phyloP scores from a whole-genome alignment of 345 rosid species.

The Lumnitzera littorea region DNA sequence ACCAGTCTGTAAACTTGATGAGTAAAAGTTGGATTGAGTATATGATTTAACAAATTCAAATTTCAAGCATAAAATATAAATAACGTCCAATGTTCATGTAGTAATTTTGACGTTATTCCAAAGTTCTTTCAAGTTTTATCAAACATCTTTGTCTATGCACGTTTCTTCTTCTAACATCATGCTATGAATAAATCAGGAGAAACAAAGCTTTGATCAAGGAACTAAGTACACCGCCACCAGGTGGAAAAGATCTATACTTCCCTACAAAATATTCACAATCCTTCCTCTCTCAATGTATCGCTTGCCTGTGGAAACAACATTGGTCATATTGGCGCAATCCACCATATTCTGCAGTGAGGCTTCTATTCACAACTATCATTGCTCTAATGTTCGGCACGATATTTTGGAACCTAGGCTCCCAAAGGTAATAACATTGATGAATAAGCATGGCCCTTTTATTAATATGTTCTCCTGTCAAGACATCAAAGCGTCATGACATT shows the following conservation, averaged over 20 bases:
- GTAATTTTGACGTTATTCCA: too few relatives aligned
- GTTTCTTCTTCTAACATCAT: background rate
- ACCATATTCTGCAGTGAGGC: slow-evolving; percentile 42
- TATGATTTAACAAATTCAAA: too few relatives aligned
- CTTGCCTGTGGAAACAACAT: slow-evolving; percentile 68
- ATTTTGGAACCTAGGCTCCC: slow-evolving; percentile 57
- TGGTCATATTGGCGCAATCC: slow-evolving; percentile 58
- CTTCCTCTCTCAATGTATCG: slow-evolving; percentile 37
- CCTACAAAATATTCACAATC: slow-evolving; percentile 37
- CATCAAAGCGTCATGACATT: background rate
- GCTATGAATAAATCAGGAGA: slow-evolving; percentile 30
- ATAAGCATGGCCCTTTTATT: background rate
- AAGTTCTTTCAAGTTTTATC: too few relatives aligned
- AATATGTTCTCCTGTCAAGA: background rate
- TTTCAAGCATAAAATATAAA: too few relatives aligned
- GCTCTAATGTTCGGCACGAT: slow-evolving; percentile 64
- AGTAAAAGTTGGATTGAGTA: too few relatives aligned
- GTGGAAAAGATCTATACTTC: slow-evolving; percentile 41
- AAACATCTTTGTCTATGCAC: too few relatives aligned
- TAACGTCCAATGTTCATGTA: too few relatives aligned
- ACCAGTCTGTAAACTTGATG: too few relatives aligned
- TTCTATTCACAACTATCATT: slow-evolving; percentile 41
- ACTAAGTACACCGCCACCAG: slow-evolving; percentile 31
- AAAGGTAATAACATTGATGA: slow-evolving; percentile 22
- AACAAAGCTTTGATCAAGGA: slow-evolving; percentile 49